Base-by-base conservation (phyloP, 192 early-diverging fungal species). In the Coemansia sp. region DNA sequence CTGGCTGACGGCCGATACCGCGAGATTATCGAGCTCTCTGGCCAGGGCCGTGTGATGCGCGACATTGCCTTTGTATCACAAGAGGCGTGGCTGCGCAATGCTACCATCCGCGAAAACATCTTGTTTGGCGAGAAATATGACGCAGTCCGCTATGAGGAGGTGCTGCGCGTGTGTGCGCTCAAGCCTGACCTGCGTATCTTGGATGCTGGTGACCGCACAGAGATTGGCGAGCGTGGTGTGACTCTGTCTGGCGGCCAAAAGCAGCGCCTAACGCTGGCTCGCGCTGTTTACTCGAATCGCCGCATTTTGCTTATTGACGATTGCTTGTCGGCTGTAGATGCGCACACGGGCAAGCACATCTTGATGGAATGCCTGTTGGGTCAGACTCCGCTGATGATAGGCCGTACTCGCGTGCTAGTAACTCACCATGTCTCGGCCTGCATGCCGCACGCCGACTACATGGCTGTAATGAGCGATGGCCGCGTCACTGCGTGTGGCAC, bases 251-350 rank as follows among this genome's bases (percentile, higher is more conserved):
- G 94, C 37, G 94, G 94, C 13, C 94, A 96, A 74, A 95, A 93
- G 78, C 91, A 91, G 63, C 84, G 95, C 44, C 86, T 98, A 16
- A 72, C 91, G 6, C 86, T 97, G 61, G 95, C 94, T 33, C 88
- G 96, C 67, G 94, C 95, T 17, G 77, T 96, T 4, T 98, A 97
- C 77, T 87, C 85, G 44, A 74, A 85, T 21, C 86, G 89, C 19
- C 79, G 77, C n/a, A 81, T 89, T 35, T 65, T 96, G n/a, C 51
- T 96, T 19, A 74, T 95, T 64, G 95, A 97, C 72, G 96, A 96
- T 75, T 93, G 91, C 65, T 81, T 97, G 51, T 93, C 92, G n/a
- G 98, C 98, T 27, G 97, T 98, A 6, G 98, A 99, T 71, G 89
- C 94, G 6, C 96, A 96, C 62, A 98, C 97, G 3, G 95, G 93